Base-by-base conservation (phyloP, 805 yeast species). In the Ogataea salicorniae region DNA sequence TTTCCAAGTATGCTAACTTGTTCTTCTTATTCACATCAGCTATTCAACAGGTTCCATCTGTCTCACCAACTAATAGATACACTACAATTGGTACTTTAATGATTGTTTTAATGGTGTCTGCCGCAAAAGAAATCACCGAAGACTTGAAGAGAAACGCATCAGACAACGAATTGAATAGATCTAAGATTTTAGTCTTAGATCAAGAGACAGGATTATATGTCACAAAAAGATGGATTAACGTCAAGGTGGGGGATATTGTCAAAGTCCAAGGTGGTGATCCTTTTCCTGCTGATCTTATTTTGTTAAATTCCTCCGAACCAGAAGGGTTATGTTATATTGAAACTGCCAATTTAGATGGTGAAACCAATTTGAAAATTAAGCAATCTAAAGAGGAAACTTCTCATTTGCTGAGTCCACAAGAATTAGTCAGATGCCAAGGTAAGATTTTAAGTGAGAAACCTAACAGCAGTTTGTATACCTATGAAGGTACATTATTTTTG, bases 271-370 rank as follows among this genome's bases (percentile, higher is more conserved):
- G 88, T 39, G 97, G 89, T 59, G 95, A 92, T 52, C 84, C 96
- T 0, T 78, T 94, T 48, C 99, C 99, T 0, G 98, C 99, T 0
- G 99, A 94, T 70, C 60, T 94, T 47, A 74, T 92, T 16, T 67
- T 95, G 16, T 63, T 94, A 34, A 81, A 94, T 22, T 89, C 97
- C 0, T 92, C 98, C 0, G 99, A 94, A 66, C 99, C 99, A 0
- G 98, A 92, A 67, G 99, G 99, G 2, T 73, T 94, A 51, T 95
- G 99, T 65, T 94, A 94, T 60, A 88, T 95, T 47, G 99, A 94
- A 67, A 94, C 99, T 1, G 96, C 99, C 0, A 94, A 94, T 60
- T 72, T 94, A 56, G 99, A 94, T 67, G 99, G 99, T 48, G 99
- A 94, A 66, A 95, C 99, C 0, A 94, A 94, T 64, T 74, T 94